Evolutionary conservation across 2,329 filamentous ascomycete genomes (phyloP).

Genomic region (Cladorrhinum sp.): DNA sequence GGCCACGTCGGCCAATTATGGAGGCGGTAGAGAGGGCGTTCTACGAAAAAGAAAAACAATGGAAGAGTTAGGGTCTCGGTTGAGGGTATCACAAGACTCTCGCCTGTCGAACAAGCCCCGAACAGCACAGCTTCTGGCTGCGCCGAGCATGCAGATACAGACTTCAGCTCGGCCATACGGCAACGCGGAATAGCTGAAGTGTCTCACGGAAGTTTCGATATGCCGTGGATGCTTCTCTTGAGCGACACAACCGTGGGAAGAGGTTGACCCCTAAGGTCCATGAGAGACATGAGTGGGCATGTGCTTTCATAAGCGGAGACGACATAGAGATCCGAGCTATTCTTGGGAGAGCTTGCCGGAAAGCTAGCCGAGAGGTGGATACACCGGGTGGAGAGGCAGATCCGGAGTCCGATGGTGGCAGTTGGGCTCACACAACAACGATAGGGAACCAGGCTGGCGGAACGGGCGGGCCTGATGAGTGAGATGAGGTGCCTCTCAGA

Average conservation of each 20-base stretch:
- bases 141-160: not conserved
- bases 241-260: not conserved
- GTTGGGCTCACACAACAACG: not conserved
- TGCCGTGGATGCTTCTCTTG: not conserved
- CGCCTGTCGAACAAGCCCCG: slow-evolving; percentile 10
- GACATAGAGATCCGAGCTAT: not conserved
- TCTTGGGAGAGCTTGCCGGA: not conserved
- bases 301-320: not conserved
- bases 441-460: not conserved
- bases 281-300: not conserved
- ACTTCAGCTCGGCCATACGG: slow-evolving; percentile 2
- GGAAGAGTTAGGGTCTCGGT: not conserved
- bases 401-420: slow-evolving; percentile 22
- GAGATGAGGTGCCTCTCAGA: not conserved
- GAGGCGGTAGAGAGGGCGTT: not conserved
- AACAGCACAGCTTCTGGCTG: slow-evolving; percentile 6
- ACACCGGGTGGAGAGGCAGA: not conserved
- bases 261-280: not conserved
- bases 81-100: not conserved
- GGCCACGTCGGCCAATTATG: not conserved
- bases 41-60: not conserved
- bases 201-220: slow-evolving; percentile 1
- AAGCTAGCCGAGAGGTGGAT: not conserved
- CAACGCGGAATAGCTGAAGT: not conserved
- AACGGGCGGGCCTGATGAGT: not conserved